Base-by-base conservation (phyloP, 2,329 filamentous ascomycete species). In the Penicillium corylophilum region DNA sequence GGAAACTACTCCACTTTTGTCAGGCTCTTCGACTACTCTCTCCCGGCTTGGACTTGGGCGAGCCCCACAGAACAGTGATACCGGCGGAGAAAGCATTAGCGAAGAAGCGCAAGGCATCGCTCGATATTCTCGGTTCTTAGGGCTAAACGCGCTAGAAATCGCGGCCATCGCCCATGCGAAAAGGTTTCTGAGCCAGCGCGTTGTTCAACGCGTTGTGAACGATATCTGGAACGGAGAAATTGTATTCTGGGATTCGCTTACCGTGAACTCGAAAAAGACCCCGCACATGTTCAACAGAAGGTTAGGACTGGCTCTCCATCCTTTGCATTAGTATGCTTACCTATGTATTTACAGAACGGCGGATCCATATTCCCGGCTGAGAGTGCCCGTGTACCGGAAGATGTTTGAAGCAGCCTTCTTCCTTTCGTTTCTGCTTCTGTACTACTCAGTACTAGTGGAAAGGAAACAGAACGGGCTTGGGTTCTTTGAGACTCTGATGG, bases 211-310 rank as follows among this genome's bases (percentile, higher is more conserved):
- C 63, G 88, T 95, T 59, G 83, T 95, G 55, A 87, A 88, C 41
- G 88, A 88, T 44, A 89, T 95, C 48, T 95, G 90, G 90, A 84
- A 86, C 56, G 90, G 90, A 41, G 86, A 92, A 59, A 90, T 95
- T 54, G 82, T 92, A 33, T 94, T 95, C 69, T 95, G 90, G 90
- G 87, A 91, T 54, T 83, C 79, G 5, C 75, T 95, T n/a, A 86
- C 83, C 8, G 81, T 89, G 8, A 77, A 87, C 63, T 84, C 89
- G 0, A 82, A 79, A 51, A 95, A 95, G 71, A 84, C 84, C 63
- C 86, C 90, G 1, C 85, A 87, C 20, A 83, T 89, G 57, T 95
- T 94, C 72, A 89, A 89, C 66, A 75, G 77, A 57, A 70, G 70
- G 71, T 77, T 61, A 55, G 64, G 44, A 39, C 24, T 7, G 6